Base-by-base conservation (phyloP, 495 filamentous ascomycete species). In the Daldinia loculata region DNA sequence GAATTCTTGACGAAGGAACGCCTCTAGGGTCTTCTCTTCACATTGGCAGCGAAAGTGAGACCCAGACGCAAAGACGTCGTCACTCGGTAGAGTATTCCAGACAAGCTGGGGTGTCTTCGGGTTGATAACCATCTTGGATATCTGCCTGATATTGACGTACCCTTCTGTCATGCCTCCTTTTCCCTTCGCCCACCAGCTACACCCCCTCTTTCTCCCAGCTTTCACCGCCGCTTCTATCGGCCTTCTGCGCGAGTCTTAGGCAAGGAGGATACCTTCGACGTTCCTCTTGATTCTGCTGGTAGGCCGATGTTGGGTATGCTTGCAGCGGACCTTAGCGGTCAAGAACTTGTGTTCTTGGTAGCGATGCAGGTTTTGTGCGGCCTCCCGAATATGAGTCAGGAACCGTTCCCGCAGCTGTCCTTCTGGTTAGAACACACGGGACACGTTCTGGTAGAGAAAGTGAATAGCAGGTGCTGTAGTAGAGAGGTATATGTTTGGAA, bases 301-400 rank as follows among this genome's bases (percentile, higher is more conserved):
- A 62, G 57, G 70, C 41, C 39, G 62, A 30, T 69, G 67, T 77
- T 77, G 73, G 75, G 75, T 75, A 77, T 51, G 30, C 73, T 71
- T 77, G 75, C 75, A 77, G 75, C n/a, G 30, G 52, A 58, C 57
- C 75, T 61, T 75, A 55, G 75, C 75, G 75, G 75, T 77, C 75
- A 72, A 48, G 65, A 72, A 74, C 67, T 55, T 60, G 57, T 41
- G 73, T 74, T 77, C 75, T 63, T 77, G 72, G 70, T 77, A 74
- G 66, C 57, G 73, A 72, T 74, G 75, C 75, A 75, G 62, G 62
- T 67, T 64, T 64, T 52, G 73, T 75, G 75, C 73, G 70, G 74
- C 73, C 65, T 75, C 75, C 75, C 75, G 75, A 74, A 48, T 55
- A 77, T 75, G 70, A 70, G 66, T 77, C 67, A 74, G 65, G 70